Evolutionary conservation across 1,139 yeast genomes (phyloP).

Genomic region (Debaryomycetaceae sp.): DNA sequence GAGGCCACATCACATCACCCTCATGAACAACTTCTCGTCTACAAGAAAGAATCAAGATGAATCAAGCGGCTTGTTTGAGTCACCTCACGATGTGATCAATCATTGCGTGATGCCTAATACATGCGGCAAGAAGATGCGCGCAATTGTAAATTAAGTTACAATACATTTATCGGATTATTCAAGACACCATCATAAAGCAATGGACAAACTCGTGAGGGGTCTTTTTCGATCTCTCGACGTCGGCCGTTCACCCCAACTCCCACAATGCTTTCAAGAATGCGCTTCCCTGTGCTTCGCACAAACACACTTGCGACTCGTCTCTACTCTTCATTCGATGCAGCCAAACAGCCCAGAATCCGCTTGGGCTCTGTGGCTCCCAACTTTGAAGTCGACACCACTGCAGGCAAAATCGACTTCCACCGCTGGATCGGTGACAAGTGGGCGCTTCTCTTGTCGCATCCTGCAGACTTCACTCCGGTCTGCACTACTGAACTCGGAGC

Average conservation of each 20-base stretch:
- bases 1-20: too few species aligned
- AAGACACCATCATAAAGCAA: too few species aligned
- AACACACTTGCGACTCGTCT: slow-evolving; percentile 5
- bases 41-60: too few species aligned
- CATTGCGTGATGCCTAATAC: too few species aligned
- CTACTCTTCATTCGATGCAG: slow-evolving; percentile 38
- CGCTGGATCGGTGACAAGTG: slow-evolving; percentile 65
- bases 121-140: too few species aligned
- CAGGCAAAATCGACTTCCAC: slow-evolving; percentile 68
- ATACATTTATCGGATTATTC: too few species aligned
- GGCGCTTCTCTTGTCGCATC: slow-evolving; percentile 77
- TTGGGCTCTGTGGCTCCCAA: slow-evolving; percentile 69
- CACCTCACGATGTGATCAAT: too few species aligned
- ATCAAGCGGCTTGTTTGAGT: too few species aligned
- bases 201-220: too few species aligned
- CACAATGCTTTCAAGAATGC: slow-evolving; percentile 1
- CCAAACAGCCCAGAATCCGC: slow-evolving; percentile 60
- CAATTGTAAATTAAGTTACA: too few species aligned
- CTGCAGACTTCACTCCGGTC: slow-evolving; percentile 83
- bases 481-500: slow-evolving; percentile 89
- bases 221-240: too few species aligned
- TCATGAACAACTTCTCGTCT: too few species aligned
- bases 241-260: slow-evolving; percentile 7
- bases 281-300: neutral
- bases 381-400: slow-evolving; percentile 62